These are phyloP conservation scores for Pythium utonaiense DNA, from an alignment of 352 stramenopile genomes.

Conservation along the genomic window DNA sequence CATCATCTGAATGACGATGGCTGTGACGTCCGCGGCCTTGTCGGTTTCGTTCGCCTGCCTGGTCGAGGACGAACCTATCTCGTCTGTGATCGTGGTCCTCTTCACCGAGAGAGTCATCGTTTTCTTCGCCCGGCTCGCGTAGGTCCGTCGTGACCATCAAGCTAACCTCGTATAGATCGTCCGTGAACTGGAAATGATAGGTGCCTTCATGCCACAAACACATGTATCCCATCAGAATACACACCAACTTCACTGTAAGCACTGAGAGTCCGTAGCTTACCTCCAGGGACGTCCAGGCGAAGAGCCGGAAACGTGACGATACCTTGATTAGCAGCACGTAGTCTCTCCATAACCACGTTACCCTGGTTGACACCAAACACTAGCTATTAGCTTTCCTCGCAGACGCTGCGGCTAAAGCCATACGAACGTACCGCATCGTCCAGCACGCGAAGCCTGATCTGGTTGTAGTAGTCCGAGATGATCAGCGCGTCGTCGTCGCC, in stretches of 20 bases:
- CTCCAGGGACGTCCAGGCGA: conserved; percentile 57
- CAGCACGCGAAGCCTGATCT: conserved; percentile 50
- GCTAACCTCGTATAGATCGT: conserved; percentile 55
- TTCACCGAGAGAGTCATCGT: conserved; percentile 33
- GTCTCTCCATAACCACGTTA: conserved; percentile 62
- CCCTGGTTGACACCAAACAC: conserved; percentile 22
- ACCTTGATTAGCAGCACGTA: conserved; percentile 38
- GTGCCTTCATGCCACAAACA: conserved; percentile 31
- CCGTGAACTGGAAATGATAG: conserved; percentile 68
- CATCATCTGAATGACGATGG: conserved; percentile 23
- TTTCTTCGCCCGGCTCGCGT: conserved; percentile 41
- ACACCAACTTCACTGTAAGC: background rate
- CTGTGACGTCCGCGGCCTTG: conserved; percentile 10
- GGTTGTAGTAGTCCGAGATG: conserved; percentile 58
- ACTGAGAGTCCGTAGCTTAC: conserved; percentile 23
- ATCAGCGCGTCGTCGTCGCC: conserved; percentile 67
- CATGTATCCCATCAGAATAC: conserved; percentile 1
- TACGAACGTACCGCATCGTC: conserved; percentile 42
- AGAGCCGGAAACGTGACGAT: conserved; percentile 56
- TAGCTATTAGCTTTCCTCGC: too few species aligned
- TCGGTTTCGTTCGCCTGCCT: conserved; percentile 19
- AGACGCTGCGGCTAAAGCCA: too few species aligned
- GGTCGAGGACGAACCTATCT: conserved; percentile 11
- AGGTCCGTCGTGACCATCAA: conserved; percentile 52
- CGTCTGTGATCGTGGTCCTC: conserved; percentile 27